Percentiles rank a stretch among this genome's conserved stretches.
phyloP scores from a whole-genome alignment of 768 basidiomycete species.

The Zangia roseola region DNA sequence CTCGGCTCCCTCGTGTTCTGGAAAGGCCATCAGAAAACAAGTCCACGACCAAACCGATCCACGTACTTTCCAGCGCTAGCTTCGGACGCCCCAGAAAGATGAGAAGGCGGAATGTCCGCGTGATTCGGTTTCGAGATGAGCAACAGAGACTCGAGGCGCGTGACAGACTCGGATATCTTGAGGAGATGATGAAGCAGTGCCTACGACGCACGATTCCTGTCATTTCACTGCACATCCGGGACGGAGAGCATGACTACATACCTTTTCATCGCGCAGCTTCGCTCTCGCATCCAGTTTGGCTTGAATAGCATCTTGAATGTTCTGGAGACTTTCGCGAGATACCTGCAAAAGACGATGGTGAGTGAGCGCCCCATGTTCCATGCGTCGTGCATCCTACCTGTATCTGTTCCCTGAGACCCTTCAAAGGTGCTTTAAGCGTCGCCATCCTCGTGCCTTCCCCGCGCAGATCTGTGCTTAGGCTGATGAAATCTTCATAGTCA shows the following conservation, averaged over 20 bases:
- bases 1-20: constrained; percentile 61
- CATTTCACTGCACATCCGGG: background rate
- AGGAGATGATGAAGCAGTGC: constrained; percentile 82
- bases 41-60: background rate
- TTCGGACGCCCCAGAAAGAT: constrained; percentile 27
- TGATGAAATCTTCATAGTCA: constrained; percentile 98
- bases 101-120: constrained; percentile 30
- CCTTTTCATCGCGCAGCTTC: constrained; percentile 84
- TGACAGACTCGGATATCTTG: constrained; percentile 89
- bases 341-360: constrained; percentile 33
- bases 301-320: constrained; percentile 71
- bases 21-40: constrained; percentile 5
- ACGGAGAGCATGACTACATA: constrained; percentile 1
- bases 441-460: constrained; percentile 78
- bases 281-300: constrained; percentile 75
- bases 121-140: constrained; percentile 53
- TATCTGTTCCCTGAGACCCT: constrained; percentile 60
- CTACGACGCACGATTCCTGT: constrained; percentile 37
- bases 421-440: constrained; percentile 66
- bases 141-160: constrained; percentile 84
- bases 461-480: constrained; percentile 86
- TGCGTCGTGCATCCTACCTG: constrained; percentile 46
- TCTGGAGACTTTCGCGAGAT: constrained; percentile 60
- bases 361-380: background rate
- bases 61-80: constrained; percentile 38